These are phyloP conservation scores for Punica granatum DNA, from an alignment of 345 rosid species.

Conservation along the genomic window DNA sequence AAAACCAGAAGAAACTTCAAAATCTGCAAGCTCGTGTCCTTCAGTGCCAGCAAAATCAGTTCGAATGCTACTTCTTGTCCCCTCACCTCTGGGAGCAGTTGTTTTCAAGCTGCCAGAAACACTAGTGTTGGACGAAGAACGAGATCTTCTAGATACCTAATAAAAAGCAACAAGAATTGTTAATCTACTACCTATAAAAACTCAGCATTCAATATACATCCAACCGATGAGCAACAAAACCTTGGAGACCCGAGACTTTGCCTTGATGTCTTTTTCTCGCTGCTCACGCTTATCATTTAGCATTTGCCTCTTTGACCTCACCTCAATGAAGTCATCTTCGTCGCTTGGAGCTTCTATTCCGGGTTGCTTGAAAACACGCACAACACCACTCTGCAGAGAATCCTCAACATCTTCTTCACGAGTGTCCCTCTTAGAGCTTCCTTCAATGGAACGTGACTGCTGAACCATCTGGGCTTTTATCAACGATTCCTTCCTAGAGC, in stretches of 20 bases:
- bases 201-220: constrained; percentile 3
- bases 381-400: constrained; percentile 73
- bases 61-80: constrained; percentile 25
- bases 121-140: constrained; percentile 30
- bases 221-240: constrained; percentile 29
- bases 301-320: constrained; percentile 98
- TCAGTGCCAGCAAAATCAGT: constrained; percentile 32
- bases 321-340: constrained; percentile 95
- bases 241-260: constrained; percentile 73
- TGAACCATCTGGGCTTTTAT: constrained; percentile 33
- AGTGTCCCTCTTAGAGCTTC: constrained; percentile 40
- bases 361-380: constrained; percentile 75
- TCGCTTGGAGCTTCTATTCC: constrained; percentile 90
- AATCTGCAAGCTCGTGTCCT: constrained; percentile 23
- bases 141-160: constrained; percentile 57
- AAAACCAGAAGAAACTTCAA: constrained; percentile 37
- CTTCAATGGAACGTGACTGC: constrained; percentile 28
- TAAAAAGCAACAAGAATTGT: constrained; percentile 11
- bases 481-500: constrained; percentile 37
- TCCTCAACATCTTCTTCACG: constrained; percentile 54
- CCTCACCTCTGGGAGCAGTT: constrained; percentile 32
- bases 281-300: constrained; percentile 92
- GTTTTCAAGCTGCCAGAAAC: constrained; percentile 35
- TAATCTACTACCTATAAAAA: constrained; percentile 7
- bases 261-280: constrained; percentile 92